Evolutionary conservation across 768 basidiomycete species (phyloP).

Genomic region (Pilatotrama ljubarskyi): DNA sequence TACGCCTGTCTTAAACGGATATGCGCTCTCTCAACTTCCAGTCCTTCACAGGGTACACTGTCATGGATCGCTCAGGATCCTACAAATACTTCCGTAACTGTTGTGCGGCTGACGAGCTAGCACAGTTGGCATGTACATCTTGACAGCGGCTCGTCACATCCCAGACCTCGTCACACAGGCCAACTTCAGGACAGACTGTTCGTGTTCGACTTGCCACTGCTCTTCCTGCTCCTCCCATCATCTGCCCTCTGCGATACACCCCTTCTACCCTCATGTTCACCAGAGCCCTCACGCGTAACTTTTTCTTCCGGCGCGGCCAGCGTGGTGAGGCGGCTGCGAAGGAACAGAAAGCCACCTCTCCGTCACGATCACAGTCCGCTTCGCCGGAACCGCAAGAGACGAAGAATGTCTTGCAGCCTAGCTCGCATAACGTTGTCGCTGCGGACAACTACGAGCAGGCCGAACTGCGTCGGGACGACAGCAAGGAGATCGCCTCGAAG

Average conservation of each 20-base stretch:
- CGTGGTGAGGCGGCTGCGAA: not conserved
- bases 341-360: not conserved
- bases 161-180: conserved; percentile 5
- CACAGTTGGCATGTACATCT: not conserved
- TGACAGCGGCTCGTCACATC: conserved; percentile 15
- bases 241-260: conserved; percentile 9
- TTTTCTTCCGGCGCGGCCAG: conserved; percentile 9
- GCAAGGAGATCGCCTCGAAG: not conserved
- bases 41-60: too few species aligned
- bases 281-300: conserved; percentile 11
- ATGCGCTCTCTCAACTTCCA: too few species aligned
- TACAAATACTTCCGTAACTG: not conserved
- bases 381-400: not conserved
- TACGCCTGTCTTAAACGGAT: too few species aligned
- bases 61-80: too few species aligned
- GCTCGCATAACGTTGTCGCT: not conserved
- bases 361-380: conserved; percentile 1
- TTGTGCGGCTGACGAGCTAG: not conserved
- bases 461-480: not conserved
- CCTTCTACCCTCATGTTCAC: conserved; percentile 8
- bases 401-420: conserved; percentile 5
- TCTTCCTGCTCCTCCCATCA: not conserved
- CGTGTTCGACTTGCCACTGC: conserved; percentile 5
- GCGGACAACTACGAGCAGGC: not conserved
- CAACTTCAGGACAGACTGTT: not conserved